phyloP scores from a whole-genome alignment of 495 filamentous ascomycete species.

The Penicillium cinerascens region DNA sequence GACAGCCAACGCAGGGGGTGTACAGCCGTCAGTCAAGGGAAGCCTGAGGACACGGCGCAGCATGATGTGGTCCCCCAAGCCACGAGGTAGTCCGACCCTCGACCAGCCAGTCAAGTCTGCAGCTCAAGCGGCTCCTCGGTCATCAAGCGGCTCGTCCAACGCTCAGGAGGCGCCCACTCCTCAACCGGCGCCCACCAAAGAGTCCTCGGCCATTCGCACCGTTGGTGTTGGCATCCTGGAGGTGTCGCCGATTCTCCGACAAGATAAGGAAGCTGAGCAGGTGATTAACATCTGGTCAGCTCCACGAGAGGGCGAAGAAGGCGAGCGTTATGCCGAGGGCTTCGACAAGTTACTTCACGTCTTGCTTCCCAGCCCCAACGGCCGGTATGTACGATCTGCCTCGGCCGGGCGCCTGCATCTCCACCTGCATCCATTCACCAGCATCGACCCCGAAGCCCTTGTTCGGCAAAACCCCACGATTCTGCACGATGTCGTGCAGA shows the following conservation, averaged over 20 bases:
- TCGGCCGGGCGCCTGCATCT: slow-evolving; percentile 71
- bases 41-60: slow-evolving; percentile 63
- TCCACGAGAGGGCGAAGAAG: slow-evolving; percentile 52
- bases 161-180: slow-evolving; percentile 43
- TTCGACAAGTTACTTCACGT: slow-evolving; percentile 76
- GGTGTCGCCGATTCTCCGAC: slow-evolving; percentile 70
- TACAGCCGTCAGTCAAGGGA: slow-evolving; percentile 36
- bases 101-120: slow-evolving; percentile 19
- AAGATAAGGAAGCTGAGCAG: slow-evolving; percentile 73
- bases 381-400: slow-evolving; percentile 67
- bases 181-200: slow-evolving; percentile 33
- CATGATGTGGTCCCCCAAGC: slow-evolving; percentile 69
- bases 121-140: slow-evolving; percentile 42
- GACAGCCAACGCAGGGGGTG: slow-evolving; percentile 16
- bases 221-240: slow-evolving; percentile 81
- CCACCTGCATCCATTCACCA: slow-evolving; percentile 69
- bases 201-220: slow-evolving; percentile 55
- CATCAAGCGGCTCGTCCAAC: slow-evolving; percentile 57
- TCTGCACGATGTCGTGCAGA: slow-evolving; percentile 73
- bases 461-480: slow-evolving; percentile 85
- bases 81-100: slow-evolving; percentile 25
- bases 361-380: slow-evolving; percentile 66
- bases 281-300: slow-evolving; percentile 78
- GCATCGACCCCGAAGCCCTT: slow-evolving; percentile 71
- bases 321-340: slow-evolving; percentile 50